Percentiles rank a stretch among this genome's conserved stretches.
phyloP scores from a whole-genome alignment of 345 rosid species.

The Eucalyptus sideroxylon region DNA sequence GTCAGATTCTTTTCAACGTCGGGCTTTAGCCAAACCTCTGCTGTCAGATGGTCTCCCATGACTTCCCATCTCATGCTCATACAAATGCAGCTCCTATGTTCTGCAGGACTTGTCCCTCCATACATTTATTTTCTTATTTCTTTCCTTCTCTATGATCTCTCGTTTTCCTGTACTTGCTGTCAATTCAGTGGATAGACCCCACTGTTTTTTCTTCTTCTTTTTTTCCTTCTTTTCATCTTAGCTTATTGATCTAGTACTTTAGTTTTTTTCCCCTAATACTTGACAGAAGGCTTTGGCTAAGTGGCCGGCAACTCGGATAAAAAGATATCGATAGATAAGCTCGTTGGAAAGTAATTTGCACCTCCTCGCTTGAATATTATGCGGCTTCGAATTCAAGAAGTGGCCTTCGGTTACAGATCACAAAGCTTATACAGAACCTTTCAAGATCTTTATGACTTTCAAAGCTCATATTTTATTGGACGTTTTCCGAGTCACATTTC shows the following conservation, averaged over 20 bases:
- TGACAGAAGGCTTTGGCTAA: not conserved
- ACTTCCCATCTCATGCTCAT: not conserved
- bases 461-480: not conserved
- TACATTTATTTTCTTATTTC: not conserved
- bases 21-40: not conserved
- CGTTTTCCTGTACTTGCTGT: not conserved
- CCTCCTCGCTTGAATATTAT: not conserved
- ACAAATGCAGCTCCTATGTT: not conserved
- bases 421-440: not conserved
- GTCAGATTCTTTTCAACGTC: slow-evolving; percentile 2
- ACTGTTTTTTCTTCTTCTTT: not conserved
- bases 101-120: not conserved
- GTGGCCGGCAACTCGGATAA: not conserved
- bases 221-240: not conserved
- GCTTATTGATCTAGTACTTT: not conserved
- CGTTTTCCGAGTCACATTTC: not conserved
- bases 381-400: not conserved
- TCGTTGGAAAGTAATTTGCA: not conserved
- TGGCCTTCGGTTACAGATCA: not conserved
- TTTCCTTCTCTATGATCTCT: not conserved
- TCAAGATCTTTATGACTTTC: not conserved
- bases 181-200: not conserved
- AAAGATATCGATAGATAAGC: not conserved
- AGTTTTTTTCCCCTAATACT: not conserved
- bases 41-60: not conserved